Conservation (phyloP, 345 rosid species). For the Excoecaria cochinchinensis region DNA sequence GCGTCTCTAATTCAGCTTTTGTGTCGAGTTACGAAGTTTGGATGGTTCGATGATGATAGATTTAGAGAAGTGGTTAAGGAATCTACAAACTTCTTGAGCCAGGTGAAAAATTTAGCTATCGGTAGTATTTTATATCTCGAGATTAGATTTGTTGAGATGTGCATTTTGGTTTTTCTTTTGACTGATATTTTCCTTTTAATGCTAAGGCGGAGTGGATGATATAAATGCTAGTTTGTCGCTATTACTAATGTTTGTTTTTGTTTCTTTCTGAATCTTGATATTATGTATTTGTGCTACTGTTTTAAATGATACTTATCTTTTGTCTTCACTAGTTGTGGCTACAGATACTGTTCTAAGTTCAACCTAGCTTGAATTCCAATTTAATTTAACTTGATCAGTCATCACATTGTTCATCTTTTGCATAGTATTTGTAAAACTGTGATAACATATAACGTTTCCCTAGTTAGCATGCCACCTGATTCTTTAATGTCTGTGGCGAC, state of each 20-base stretch:
- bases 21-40: conserved; percentile 92
- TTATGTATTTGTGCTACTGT: not conserved
- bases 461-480: not conserved
- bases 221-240: not conserved
- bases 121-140: not conserved
- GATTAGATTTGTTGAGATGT: not conserved
- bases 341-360: too few relatives aligned
- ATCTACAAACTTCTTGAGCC: conserved; percentile 79
- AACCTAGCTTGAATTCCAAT: too few relatives aligned
- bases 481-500: too few relatives aligned
- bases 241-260: not conserved
- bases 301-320: not conserved
- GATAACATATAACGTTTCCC: too few relatives aligned
- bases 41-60: conserved; percentile 98
- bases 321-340: not conserved
- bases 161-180: not conserved
- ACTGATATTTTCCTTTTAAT: not conserved
- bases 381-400: too few relatives aligned
- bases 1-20: conserved; percentile 86
- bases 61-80: conserved; percentile 86
- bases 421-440: too few relatives aligned
- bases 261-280: not conserved
- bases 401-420: too few relatives aligned
- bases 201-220: not conserved
- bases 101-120: conserved; percentile 41